A percentile compares a stretch with the other conserved stretches of the same genome.
These are phyloP conservation scores for Rubus parviflorus DNA, from an alignment of 306 rosid genomes.

Conservation along the genomic window DNA sequence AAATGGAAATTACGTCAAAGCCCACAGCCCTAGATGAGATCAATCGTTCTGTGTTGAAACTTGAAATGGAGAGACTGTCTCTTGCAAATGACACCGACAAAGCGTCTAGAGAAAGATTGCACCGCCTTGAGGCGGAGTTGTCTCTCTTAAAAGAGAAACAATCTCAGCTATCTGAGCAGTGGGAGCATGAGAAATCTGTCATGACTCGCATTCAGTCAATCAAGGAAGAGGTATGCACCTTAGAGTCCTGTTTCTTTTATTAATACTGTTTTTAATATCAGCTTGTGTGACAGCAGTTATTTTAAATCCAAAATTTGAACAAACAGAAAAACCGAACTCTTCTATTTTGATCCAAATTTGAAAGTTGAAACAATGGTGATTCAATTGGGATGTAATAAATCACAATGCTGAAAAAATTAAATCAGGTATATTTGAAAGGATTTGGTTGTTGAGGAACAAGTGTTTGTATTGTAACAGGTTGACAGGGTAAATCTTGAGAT, in stretches of 20 bases:
- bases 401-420: background rate
- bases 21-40: constrained; percentile 98
- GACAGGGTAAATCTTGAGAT: constrained; percentile 95
- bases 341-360: background rate
- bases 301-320: background rate
- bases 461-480: constrained; percentile 51
- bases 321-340: background rate
- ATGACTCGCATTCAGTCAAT: constrained; percentile 96
- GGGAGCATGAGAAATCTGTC: constrained; percentile 98
- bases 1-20: constrained; percentile 98
- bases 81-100: constrained; percentile 86
- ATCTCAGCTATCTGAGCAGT: constrained; percentile 66
- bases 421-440: background rate
- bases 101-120: constrained; percentile 83
- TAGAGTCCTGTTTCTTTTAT: background rate
- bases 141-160: constrained; percentile 84
- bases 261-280: background rate
- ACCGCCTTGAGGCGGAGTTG: constrained; percentile 89
- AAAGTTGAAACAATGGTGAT: background rate
- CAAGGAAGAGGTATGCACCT: constrained; percentile 79
- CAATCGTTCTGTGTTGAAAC: constrained; percentile 86
- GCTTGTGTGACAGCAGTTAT: too few species aligned
- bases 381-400: background rate
- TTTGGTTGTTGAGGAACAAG: background rate
- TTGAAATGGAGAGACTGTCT: constrained; percentile 97